Evolutionary conservation across 2,329 filamentous ascomycete species (phyloP), one percentile per base, ranked within the genome.

Genomic region (Ophiostoma himal-ulmi): DNA sequence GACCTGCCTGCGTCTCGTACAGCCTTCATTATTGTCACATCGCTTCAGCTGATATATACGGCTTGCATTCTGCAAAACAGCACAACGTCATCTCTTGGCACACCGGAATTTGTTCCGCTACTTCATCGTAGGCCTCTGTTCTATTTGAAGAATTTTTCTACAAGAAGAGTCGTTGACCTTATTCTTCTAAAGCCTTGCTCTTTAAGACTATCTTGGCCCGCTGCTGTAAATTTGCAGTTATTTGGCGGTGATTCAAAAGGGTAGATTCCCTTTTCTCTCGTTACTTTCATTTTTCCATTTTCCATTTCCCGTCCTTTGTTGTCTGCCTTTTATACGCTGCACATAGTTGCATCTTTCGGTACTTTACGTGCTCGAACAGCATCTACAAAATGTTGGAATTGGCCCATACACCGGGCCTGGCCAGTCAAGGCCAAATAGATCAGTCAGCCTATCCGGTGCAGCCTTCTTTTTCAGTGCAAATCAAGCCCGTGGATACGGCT

Each of bases 401-500:
- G 39, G 37, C 57, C 14, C 65, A 68, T n/a, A 37, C 34, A 57
- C 48, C 34, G 8, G 48, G 48, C 48, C 20, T 36, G 30, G 44
- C 30, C 41, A 26, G 20, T 20, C 17, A 34, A 22, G 52, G 37
- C 34, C 36, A 41, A 8, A 39, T 57, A 34, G 11, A 34, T 1
- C 67, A 54, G 34, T 11, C 48, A 26, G n/a, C 26, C 13, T 48
- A 34, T 11, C 44, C 48, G 26, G 26, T 54, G 5, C 37, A 69
- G 70, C 65, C 36, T 20, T 36, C 22, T 26, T 30, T 68, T 22
- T 39, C 22, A 26, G 26, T 48, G 1, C 70, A 71, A 54, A 62
- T 64, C 10, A 70, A 66, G 36, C 74, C 76, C 10, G 69, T 77
- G 44, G 75, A 78, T 22, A 71, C 74, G 71, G 78, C 80, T 72